phyloP scores from a whole-genome alignment of 169 alveolate species.

The Plasmodium malariae region DNA sequence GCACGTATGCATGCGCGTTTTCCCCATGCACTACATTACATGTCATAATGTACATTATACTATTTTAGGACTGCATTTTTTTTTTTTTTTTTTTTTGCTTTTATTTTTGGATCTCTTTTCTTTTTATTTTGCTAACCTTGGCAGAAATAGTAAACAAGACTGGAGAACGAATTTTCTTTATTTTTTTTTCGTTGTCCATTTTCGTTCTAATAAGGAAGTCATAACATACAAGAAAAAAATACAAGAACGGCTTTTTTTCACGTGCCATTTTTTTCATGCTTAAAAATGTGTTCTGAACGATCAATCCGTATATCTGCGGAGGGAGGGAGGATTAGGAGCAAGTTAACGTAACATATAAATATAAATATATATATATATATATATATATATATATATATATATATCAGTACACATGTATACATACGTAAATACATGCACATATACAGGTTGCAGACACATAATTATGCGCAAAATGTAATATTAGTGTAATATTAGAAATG shows the following conservation, averaged over 20 bases:
- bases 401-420: neutral
- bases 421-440: neutral
- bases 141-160: constrained; percentile 29
- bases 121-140: constrained; percentile 1
- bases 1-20: neutral
- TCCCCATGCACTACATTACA: too few species aligned
- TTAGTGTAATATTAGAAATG: neutral
- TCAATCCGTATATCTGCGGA: constrained; percentile 34
- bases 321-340: neutral
- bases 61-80: too few species aligned
- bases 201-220: constrained; percentile 41
- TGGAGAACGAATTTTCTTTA: constrained; percentile 22
- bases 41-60: too few species aligned
- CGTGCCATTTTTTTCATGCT: constrained; percentile 30
- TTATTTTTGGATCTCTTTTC: neutral
- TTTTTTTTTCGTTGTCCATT: constrained; percentile 54
- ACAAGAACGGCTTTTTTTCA: constrained; percentile 4
- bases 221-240: constrained; percentile 18
- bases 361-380: constrained; percentile 3
- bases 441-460: too few species aligned
- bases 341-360: neutral
- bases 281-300: constrained; percentile 46
- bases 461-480: neutral
- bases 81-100: neutral
- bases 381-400: neutral